Evolutionary conservation across 73 alveolate genomes (phyloP).

Genomic region (Paramecium biaurelia): DNA sequence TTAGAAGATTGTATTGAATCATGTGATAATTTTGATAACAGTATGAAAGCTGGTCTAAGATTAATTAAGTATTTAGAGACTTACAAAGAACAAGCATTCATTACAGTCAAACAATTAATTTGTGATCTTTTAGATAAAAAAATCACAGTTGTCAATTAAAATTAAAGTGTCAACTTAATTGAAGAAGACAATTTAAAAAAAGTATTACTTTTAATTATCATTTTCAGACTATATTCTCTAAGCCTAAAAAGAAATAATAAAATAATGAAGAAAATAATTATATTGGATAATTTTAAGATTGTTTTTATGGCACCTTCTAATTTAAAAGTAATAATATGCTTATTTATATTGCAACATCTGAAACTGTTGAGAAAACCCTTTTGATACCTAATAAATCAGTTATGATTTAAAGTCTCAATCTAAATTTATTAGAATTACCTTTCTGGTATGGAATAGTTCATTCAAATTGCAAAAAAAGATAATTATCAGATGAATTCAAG

Average conservation of each 20-base stretch:
- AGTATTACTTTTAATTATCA: neutral
- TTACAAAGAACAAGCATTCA: slow-evolving; percentile 11
- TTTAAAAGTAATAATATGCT: neutral
- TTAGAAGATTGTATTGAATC: slow-evolving; percentile 31
- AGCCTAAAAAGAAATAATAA: neutral
- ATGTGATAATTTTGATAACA: slow-evolving; percentile 38
- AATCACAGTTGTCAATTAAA: neutral
- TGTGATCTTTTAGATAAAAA: neutral
- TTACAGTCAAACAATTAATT: neutral
- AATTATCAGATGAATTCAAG: slow-evolving; percentile 36
- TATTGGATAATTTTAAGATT: neutral
- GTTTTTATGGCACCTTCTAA: neutral
- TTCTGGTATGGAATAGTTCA: neutral
- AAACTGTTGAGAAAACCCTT: neutral
- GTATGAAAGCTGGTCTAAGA: slow-evolving; percentile 26
- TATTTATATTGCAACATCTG: slow-evolving; percentile 24
- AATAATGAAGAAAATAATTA: neutral
- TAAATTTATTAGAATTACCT: neutral
- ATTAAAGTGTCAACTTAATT: neutral
- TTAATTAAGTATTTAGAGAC: neutral
- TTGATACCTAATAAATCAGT: slow-evolving; percentile 7
- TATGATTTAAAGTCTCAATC: neutral
- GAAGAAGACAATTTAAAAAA: neutral
- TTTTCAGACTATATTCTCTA: neutral
- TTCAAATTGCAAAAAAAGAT: neutral